These are phyloP conservation scores for Coniochaeta sp. DNA, from an alignment of 2,329 filamentous ascomycete species.

Conservation along the genomic window DNA sequence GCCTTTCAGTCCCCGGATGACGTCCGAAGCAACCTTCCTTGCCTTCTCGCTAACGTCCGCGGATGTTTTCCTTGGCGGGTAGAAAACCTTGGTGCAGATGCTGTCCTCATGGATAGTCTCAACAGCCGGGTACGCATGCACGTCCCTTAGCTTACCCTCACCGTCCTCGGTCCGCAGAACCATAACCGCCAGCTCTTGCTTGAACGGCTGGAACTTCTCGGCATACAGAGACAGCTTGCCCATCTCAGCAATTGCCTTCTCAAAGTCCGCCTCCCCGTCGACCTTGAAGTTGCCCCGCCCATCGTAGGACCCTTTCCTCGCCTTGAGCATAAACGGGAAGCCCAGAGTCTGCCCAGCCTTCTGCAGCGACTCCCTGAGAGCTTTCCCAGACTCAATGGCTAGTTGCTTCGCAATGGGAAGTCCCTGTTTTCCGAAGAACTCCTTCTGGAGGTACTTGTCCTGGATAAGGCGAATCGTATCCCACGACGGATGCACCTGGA, in stretches of 20 bases:
- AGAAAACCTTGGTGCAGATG: slow-evolving; percentile 89
- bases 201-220: slow-evolving; percentile 83
- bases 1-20: slow-evolving; percentile 74
- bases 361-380: slow-evolving; percentile 53
- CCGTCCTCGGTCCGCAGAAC: slow-evolving; percentile 81
- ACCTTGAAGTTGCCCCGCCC: slow-evolving; percentile 64
- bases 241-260: slow-evolving; percentile 62
- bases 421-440: slow-evolving; percentile 60
- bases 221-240: slow-evolving; percentile 71
- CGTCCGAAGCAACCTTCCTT: slow-evolving; percentile 69
- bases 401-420: slow-evolving; percentile 69
- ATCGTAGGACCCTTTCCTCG: slow-evolving; percentile 84
- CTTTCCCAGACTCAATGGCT: slow-evolving; percentile 49
- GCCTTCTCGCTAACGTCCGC: slow-evolving; percentile 55
- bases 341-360: slow-evolving; percentile 59
- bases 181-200: slow-evolving; percentile 86
- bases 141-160: slow-evolving; percentile 36
- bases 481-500: slow-evolving; percentile 74
- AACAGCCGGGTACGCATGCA: slow-evolving; percentile 76
- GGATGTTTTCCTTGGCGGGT: slow-evolving; percentile 68
- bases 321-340: slow-evolving; percentile 89
- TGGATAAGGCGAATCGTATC: slow-evolving; percentile 82
- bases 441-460: slow-evolving; percentile 89
- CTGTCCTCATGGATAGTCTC: slow-evolving; percentile 95
- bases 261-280: slow-evolving; percentile 35